These are phyloP conservation scores for Magnusiomyces clavatus DNA, from an alignment of 1,139 yeast species.

Conservation along the genomic window DNA sequence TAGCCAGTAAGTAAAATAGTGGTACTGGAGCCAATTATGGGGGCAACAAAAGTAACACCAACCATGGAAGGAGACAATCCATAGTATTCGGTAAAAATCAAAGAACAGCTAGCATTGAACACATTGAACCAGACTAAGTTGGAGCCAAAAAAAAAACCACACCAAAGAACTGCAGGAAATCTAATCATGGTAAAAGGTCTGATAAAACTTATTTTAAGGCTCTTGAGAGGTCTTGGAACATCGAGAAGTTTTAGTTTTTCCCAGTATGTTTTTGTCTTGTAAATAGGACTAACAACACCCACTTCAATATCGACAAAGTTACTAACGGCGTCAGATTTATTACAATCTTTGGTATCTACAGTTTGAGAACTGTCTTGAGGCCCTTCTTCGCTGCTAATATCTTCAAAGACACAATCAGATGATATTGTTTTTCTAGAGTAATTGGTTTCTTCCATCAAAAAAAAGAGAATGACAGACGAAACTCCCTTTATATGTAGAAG, in stretches of 20 bases:
- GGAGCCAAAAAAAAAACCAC: slow-evolving; percentile 56
- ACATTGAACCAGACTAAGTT: slow-evolving; percentile 52
- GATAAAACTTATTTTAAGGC: slow-evolving; percentile 19
- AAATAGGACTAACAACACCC: slow-evolving; percentile 4
- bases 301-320: slow-evolving; percentile 11
- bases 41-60: slow-evolving; percentile 72
- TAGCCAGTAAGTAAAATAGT: slow-evolving; percentile 55
- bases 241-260: slow-evolving; percentile 33
- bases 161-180: slow-evolving; percentile 55
- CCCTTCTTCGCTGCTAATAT: slow-evolving; percentile 6
- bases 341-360: no score
- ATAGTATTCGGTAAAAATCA: slow-evolving; percentile 50
- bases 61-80: slow-evolving; percentile 61
- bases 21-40: slow-evolving; percentile 63
- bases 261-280: slow-evolving; percentile 20
- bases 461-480: slow-evolving; percentile 45
- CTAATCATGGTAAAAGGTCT: slow-evolving; percentile 24
- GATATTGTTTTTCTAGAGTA: slow-evolving; percentile 43
- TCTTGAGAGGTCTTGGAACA: slow-evolving; percentile 14
- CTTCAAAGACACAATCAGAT: slow-evolving; percentile 15
- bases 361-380: slow-evolving; percentile 10
- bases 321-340: no score
- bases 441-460: slow-evolving; percentile 64
- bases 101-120: slow-evolving; percentile 52
- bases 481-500: no score